Conservation (phyloP, 2,329 filamentous ascomycete genomes). For the Botrytis cinerea region DNA sequence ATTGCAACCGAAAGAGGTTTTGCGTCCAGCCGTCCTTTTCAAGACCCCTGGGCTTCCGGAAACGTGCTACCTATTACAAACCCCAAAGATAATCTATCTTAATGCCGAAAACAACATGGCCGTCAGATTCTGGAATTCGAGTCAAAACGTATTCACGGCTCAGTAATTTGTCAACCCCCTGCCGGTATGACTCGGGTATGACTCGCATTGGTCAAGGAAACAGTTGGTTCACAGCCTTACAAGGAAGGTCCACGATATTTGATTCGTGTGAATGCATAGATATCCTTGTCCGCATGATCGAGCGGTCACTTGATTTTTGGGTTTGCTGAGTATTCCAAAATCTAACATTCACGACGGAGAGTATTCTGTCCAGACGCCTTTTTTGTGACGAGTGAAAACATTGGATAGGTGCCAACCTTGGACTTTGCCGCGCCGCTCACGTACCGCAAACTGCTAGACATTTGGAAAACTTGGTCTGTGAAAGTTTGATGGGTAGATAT, state of each 20-base stretch:
- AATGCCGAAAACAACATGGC: background rate
- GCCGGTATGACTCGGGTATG: background rate
- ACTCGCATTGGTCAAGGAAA: slow-evolving; percentile 9
- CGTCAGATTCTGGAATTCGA: background rate
- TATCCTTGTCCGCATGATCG: slow-evolving; percentile 10
- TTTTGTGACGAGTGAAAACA: background rate
- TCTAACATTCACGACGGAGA: background rate
- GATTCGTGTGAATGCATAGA: background rate
- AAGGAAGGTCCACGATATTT: slow-evolving; percentile 12
- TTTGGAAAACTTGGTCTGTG: background rate
- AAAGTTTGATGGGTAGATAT: background rate
- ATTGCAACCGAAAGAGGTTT: background rate
- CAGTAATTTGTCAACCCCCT: background rate
- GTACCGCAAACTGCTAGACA: background rate
- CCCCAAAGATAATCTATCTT: background rate
- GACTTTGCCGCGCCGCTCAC: background rate
- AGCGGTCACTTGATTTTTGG: slow-evolving; percentile 14
- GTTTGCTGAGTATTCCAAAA: background rate
- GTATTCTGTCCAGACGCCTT: background rate
- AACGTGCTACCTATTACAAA: background rate
- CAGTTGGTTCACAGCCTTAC: slow-evolving; percentile 18
- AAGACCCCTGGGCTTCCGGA: background rate
- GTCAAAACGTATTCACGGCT: background rate
- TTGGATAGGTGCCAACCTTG: background rate
- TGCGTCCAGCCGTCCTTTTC: background rate